These are phyloP conservation scores for Fusarium pilosicola DNA, from an alignment of 2,329 filamentous ascomycete species.

Conservation along the genomic window DNA sequence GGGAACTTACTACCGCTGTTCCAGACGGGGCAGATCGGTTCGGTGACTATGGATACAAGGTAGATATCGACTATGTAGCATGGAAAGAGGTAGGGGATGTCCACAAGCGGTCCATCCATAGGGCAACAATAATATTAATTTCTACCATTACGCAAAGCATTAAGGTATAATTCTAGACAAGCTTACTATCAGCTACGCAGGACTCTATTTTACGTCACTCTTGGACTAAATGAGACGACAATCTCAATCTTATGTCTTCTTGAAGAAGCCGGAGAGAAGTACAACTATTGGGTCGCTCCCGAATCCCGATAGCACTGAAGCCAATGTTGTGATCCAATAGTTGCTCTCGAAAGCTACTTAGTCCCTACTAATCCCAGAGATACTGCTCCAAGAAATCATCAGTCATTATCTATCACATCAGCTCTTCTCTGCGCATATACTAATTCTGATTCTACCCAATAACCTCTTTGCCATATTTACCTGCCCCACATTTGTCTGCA, in stretches of 20 bases:
- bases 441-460: too few species aligned
- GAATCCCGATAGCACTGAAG: neutral
- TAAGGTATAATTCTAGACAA: fast-evolving
- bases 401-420: too few species aligned
- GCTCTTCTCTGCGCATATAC: too few species aligned
- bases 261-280: too few species aligned
- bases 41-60: slow-evolving; percentile 6
- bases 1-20: neutral
- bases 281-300: too few species aligned
- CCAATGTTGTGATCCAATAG: neutral
- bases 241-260: too few species aligned
- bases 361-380: neutral
- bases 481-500: neutral
- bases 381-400: neutral
- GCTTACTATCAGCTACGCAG: neutral
- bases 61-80: neutral
- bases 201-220: fast-evolving
- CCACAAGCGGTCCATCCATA: neutral
- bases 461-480: neutral
- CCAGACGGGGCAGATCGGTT: neutral
- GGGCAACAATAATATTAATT: neutral
- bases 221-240: too few species aligned
- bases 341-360: neutral
- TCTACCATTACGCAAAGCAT: neutral
- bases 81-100: fast-evolving